Evolutionary conservation across 352 stramenopile species (phyloP).

Genomic region (Globisporangium cylindrosporum): DNA sequence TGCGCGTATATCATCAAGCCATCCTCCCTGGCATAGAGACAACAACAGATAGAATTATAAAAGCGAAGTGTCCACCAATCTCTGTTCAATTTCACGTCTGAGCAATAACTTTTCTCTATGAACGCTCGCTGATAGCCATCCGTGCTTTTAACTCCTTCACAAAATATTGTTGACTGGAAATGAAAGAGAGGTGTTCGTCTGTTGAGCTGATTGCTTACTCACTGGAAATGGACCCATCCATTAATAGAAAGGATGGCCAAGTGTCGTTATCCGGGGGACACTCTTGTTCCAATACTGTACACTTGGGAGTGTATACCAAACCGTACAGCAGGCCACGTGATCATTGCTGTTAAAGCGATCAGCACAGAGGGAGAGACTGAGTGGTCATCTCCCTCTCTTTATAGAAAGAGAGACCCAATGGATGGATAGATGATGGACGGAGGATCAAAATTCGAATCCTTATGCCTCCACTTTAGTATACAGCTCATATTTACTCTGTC

Average conservation of each 20-base stretch:
- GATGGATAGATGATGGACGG: background rate
- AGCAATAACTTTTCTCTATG: too few relatives aligned
- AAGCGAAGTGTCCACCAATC: background rate
- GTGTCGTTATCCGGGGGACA: background rate
- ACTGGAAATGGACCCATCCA: background rate
- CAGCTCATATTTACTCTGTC: slow-evolving; percentile 1
- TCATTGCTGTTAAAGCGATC: background rate
- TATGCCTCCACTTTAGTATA: background rate
- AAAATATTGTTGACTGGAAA: background rate
- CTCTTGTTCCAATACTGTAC: background rate
- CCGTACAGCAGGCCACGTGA: background rate
- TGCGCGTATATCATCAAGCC: too few relatives aligned
- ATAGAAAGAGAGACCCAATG: too few relatives aligned
- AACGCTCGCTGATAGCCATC: background rate
- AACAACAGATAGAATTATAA: background rate
- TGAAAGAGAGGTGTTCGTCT: background rate
- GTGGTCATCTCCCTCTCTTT: background rate
- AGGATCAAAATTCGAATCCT: background rate
- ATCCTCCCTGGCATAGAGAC: too few relatives aligned
- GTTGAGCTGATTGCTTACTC: background rate
- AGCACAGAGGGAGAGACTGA: background rate
- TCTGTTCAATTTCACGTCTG: background rate
- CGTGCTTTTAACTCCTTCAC: background rate
- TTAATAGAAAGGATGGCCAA: background rate
- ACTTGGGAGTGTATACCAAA: background rate